These are phyloP conservation scores for Saksenaea oblongispora DNA, from an alignment of 371 early-diverging fungal genomes.

Conservation along the genomic window DNA sequence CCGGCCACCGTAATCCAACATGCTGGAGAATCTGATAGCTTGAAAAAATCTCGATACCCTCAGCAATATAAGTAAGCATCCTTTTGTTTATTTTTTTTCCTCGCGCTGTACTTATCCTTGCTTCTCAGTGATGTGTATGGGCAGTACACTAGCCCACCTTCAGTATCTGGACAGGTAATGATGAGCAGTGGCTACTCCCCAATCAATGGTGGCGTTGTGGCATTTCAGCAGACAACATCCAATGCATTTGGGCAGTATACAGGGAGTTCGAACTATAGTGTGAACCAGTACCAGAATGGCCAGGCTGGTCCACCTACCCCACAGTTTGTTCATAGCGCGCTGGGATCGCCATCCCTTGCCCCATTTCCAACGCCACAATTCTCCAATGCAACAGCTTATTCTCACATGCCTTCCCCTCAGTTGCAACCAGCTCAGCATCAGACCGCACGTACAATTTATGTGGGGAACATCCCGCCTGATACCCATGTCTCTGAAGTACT, in stretches of 20 bases:
- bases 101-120: background rate
- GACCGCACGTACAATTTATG: conserved; percentile 71
- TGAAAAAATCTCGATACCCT: conserved; percentile 18
- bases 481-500: conserved; percentile 68
- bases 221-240: conserved; percentile 13
- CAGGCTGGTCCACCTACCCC: conserved; percentile 18
- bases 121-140: conserved; percentile 23
- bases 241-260: conserved; percentile 13
- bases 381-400: conserved; percentile 18
- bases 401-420: conserved; percentile 21
- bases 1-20: conserved; percentile 20
- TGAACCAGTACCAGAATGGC: conserved; percentile 20
- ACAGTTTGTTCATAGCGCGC: conserved; percentile 18
- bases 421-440: conserved; percentile 22
- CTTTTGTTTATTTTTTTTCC: background rate
- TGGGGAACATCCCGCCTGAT: conserved; percentile 73
- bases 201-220: conserved; percentile 7
- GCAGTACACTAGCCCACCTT: conserved; percentile 9
- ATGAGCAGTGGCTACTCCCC: conserved; percentile 24
- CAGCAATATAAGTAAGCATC: conserved; percentile 18
- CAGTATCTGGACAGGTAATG: conserved; percentile 25
- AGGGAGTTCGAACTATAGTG: conserved; percentile 12
- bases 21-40: conserved; percentile 13
- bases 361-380: conserved; percentile 27
- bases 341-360: conserved; percentile 23